Conservation (phyloP, 441 rosid genomes). For the Populus hybrid region DNA sequence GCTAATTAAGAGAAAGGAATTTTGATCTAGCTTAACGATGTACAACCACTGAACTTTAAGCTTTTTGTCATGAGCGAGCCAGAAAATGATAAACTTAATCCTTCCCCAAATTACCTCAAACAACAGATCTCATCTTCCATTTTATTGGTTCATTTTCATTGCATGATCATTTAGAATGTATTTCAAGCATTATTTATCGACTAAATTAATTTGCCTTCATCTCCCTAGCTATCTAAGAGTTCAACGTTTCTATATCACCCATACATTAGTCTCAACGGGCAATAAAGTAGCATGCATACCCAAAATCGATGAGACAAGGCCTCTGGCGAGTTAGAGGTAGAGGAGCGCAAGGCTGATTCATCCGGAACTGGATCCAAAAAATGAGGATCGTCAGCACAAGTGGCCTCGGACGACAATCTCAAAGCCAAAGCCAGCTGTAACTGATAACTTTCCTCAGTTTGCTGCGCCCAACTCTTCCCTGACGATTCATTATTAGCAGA, state of each 20-base stretch:
- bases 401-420: slow-evolving; percentile 80
- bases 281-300: slow-evolving; percentile 38
- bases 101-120: not conserved
- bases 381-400: slow-evolving; percentile 90
- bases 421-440: slow-evolving; percentile 94
- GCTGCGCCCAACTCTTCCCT: slow-evolving; percentile 97
- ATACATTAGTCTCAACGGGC: not conserved
- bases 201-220: not conserved
- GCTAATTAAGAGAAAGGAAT: not conserved
- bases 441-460: slow-evolving; percentile 99
- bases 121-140: not conserved
- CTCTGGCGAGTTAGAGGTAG: slow-evolving; percentile 59
- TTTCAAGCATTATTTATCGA: not conserved
- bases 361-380: slow-evolving; percentile 82
- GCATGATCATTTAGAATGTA: not conserved
- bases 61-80: not conserved
- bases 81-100: not conserved
- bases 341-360: slow-evolving; percentile 50
- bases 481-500: slow-evolving; percentile 30
- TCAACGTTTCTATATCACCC: not conserved
- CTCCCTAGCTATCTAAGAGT: not conserved
- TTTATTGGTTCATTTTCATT: not conserved
- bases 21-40: not conserved
- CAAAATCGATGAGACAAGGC: slow-evolving; percentile 87
- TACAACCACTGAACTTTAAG: not conserved